Base-by-base conservation (phyloP, 371 early-diverging fungal species). In the Actinomucor elegans region DNA sequence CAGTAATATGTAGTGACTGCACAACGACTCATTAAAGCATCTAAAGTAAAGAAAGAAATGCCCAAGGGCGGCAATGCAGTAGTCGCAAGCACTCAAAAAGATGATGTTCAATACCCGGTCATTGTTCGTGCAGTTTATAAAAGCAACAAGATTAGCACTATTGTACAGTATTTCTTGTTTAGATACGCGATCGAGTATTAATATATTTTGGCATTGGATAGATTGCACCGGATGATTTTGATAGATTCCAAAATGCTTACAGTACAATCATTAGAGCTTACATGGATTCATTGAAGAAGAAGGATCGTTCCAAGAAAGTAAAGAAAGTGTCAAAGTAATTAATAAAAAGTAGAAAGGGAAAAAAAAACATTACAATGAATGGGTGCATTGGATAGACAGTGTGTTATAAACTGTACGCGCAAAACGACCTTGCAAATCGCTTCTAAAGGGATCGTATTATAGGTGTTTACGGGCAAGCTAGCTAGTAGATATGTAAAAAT, bases 241-340 rank as follows among this genome's bases (percentile, higher is more conserved):
- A 61, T 14, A 66, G 61, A 28, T 77, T 77, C 24, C 77, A 77
- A 41, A 54, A 58, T 15, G 71, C 69, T 8, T 77, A 77, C 20
- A 61, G 64, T 27, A 77, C 71, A 10, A 61, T 77, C 21, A 67
- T 77, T 41, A 57, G 63, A 49, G 77, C 77, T 7, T 73, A 77
- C 47, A 77, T 77, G 77, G 73, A 77, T 55, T 61, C 73, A 9
- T 48, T 77, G 20, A 73, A 77, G 57, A 77, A 77, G 57, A 77
- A 71, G 57, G 73, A 71, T 11, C 69, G 77, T 21, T 60, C 59
- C 29, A 68, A 69, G 47, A 73, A 73, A 57, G 55, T 33, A n/a
- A 69, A 68, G 59, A 71, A 69, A 51, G 48, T 38, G 5, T 28
- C 48, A 17, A 59, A 59, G 43, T 59, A 52, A 40, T 38, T 11